Conservation (phyloP, 176 grass and related monocot species). For the Cenchrus fungigraminus region DNA sequence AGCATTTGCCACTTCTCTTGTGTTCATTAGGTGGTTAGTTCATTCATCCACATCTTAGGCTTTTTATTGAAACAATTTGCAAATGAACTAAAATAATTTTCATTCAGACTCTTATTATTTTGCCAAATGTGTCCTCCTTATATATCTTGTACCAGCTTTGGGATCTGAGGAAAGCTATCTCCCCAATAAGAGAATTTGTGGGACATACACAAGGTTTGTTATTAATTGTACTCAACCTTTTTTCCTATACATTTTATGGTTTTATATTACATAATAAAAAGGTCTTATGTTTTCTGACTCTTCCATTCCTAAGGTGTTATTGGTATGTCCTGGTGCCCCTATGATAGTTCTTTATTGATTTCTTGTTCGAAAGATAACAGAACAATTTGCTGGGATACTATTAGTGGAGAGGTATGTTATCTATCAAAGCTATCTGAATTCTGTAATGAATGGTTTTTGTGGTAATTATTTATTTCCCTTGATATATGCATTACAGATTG, state of each 20-base stretch:
- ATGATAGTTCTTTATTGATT: conserved; percentile 97
- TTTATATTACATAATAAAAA: conserved; percentile 11
- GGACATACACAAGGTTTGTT: conserved; percentile 87
- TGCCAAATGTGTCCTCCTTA: neutral
- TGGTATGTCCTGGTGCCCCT: conserved; percentile 99
- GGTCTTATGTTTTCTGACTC: conserved; percentile 3
- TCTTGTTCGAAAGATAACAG: conserved; percentile 97
- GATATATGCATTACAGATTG: conserved; percentile 53
- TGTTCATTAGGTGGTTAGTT: too few relatives aligned
- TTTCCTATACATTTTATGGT: conserved; percentile 20
- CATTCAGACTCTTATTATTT: too few relatives aligned
- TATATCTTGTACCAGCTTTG: conserved; percentile 67
- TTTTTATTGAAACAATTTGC: neutral
- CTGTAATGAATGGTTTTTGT: neutral
- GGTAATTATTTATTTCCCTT: neutral
- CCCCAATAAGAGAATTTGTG: conserved; percentile 91
- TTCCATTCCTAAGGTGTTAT: conserved; percentile 73
- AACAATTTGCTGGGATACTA: conserved; percentile 99
- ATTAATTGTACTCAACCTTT: neutral
- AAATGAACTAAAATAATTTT: too few relatives aligned
- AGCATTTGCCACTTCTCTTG: conserved; percentile 1
- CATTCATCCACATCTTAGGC: too few relatives aligned
- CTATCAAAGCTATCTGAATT: neutral
- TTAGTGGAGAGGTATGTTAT: conserved; percentile 82
- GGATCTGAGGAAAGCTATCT: conserved; percentile 98